These are phyloP conservation scores for Ceriops decandra DNA, from an alignment of 345 rosid genomes.

Conservation along the genomic window DNA sequence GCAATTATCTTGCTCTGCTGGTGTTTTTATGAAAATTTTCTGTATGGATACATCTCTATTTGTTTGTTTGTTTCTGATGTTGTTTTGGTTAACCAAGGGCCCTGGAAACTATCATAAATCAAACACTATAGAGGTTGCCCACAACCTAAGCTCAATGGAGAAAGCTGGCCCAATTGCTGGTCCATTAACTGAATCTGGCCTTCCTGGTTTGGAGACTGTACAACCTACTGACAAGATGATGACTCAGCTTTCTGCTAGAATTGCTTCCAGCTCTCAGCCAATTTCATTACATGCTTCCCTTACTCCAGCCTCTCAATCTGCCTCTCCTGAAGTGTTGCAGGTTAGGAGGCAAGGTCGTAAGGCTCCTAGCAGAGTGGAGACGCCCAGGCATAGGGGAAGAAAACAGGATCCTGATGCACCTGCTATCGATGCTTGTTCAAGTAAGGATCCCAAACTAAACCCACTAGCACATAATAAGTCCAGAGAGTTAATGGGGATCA, in stretches of 20 bases:
- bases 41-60: not conserved
- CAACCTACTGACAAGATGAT: slow-evolving; percentile 1
- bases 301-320: slow-evolving; percentile 18
- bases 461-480: too few species aligned
- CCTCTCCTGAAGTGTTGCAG: slow-evolving; percentile 20
- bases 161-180: not conserved
- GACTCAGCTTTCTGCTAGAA: slow-evolving; percentile 1
- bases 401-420: too few species aligned
- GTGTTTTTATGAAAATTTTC: slow-evolving; percentile 3
- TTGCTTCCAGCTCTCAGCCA: slow-evolving; percentile 26
- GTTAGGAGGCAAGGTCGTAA: too few species aligned
- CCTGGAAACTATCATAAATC: slow-evolving; percentile 96
- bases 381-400: too few species aligned
- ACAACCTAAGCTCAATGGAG: slow-evolving; percentile 7
- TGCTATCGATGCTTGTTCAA: too few species aligned
- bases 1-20: not conserved
- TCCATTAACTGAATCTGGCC: slow-evolving; percentile 6
- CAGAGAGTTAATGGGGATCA: too few species aligned
- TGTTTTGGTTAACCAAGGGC: slow-evolving; percentile 48
- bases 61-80: slow-evolving; percentile 19
- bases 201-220: slow-evolving; percentile 9
- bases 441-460: too few species aligned
- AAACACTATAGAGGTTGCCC: slow-evolving; percentile 19
- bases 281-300: slow-evolving; percentile 23
- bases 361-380: too few species aligned